Conservation (phyloP, 2,329 filamentous ascomycete species). For the Arthrobotrys iridis region DNA sequence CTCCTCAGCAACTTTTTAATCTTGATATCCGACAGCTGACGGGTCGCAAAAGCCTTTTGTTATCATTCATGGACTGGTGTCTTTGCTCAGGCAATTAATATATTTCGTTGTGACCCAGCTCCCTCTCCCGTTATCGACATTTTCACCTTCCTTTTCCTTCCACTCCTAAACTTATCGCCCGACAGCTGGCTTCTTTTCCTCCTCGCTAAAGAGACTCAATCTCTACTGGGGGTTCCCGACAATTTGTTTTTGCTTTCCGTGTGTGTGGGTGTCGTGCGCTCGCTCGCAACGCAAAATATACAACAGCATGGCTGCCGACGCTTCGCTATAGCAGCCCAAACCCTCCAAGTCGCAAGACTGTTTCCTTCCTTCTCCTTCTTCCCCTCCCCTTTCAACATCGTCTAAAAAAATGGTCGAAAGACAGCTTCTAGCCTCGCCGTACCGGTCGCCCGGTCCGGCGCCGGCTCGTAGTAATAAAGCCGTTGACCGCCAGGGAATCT, state of each 20-base stretch:
- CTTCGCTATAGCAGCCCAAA: constrained; percentile 33
- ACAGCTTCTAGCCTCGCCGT: constrained; percentile 47
- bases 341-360: constrained; percentile 15
- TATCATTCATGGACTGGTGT: neutral
- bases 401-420: constrained; percentile 41
- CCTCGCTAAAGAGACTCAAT: constrained; percentile 47
- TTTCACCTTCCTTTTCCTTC: constrained; percentile 8
- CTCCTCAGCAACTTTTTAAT: constrained; percentile 2
- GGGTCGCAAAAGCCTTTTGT: neutral
- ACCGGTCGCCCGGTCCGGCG: constrained; percentile 41
- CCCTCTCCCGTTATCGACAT: constrained; percentile 1
- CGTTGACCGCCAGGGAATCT: constrained; percentile 36
- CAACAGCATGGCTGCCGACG: constrained; percentile 47
- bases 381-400: neutral
- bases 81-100: constrained; percentile 12
- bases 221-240: constrained; percentile 26
- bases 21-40: neutral
- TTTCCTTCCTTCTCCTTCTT: neutral
- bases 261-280: constrained; percentile 7
- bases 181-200: constrained; percentile 9
- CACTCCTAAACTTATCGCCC: constrained; percentile 13
- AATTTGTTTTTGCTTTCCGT: neutral
- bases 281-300: constrained; percentile 52
- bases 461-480: constrained; percentile 21
- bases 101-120: neutral